Percentiles rank a stretch among this genome's conserved stretches.
Conservation (phyloP, 2,329 filamentous ascomycete species). For the Botryotinia calthae region DNA sequence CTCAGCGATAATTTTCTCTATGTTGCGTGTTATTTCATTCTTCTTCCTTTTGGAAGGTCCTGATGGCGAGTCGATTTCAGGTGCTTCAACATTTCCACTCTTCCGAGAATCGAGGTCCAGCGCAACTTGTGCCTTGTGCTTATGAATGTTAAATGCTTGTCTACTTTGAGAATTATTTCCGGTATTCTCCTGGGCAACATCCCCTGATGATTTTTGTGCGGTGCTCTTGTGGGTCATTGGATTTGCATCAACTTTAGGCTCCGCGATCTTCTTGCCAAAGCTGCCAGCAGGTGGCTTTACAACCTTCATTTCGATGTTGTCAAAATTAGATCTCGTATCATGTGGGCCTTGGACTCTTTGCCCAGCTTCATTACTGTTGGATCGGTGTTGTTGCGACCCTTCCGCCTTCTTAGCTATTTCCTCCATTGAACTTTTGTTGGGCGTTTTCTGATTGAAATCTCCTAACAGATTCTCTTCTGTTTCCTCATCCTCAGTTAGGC, state of each 20-base stretch:
- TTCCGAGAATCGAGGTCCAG: not conserved
- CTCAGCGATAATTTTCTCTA: constrained; percentile 6
- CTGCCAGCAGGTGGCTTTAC: not conserved
- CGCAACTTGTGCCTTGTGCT: not conserved
- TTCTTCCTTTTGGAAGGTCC: not conserved
- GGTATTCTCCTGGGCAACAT: not conserved
- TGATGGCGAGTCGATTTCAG: not conserved
- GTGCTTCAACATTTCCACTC: not conserved
- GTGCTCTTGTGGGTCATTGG: not conserved
- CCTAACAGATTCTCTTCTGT: not conserved
- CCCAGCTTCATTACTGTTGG: not conserved
- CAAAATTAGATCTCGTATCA: not conserved
- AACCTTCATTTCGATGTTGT: not conserved
- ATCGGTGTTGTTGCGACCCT: not conserved
- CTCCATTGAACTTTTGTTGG: not conserved
- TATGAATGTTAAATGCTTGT: not conserved
- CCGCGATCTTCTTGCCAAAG: not conserved
- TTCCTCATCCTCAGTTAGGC: not conserved
- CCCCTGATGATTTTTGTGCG: not conserved
- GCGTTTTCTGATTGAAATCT: not conserved
- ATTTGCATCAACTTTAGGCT: not conserved
- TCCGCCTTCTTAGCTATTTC: not conserved
- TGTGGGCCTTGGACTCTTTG: not conserved
- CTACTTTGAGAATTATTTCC: not conserved
- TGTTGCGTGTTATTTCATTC: not conserved